Evolutionary conservation across 352 stramenopile genomes (phyloP).

Genomic region (Phytophthora fragariae): DNA sequence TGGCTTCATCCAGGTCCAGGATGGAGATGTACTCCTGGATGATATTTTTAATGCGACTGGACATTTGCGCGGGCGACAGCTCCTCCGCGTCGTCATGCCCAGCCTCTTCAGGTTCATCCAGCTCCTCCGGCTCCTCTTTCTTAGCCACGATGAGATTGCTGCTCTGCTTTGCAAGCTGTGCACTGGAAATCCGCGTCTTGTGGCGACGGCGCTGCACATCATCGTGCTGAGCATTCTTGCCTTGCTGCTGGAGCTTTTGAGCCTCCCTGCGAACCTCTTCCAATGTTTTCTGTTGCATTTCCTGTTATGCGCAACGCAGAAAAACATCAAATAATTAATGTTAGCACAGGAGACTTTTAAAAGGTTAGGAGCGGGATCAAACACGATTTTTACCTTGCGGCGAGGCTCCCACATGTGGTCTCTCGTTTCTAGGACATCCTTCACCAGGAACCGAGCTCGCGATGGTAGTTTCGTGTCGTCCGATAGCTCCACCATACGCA

Average conservation of each 20-base stretch:
- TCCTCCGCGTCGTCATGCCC: constrained; percentile 33
- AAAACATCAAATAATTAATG: neutral
- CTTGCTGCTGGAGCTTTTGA: constrained; percentile 82
- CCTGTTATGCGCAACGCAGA: constrained; percentile 32
- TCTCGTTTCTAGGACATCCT: constrained; percentile 86
- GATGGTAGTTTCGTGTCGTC: constrained; percentile 77
- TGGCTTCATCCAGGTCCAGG: constrained; percentile 79
- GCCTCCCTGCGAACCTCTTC: constrained; percentile 86
- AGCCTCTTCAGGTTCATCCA: constrained; percentile 33
- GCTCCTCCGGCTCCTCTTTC: constrained; percentile 47
- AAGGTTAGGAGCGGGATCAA: neutral
- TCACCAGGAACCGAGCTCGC: constrained; percentile 81
- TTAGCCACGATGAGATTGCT: constrained; percentile 79
- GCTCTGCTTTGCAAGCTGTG: constrained; percentile 81
- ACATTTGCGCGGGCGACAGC: constrained; percentile 52
- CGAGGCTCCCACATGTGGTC: constrained; percentile 90
- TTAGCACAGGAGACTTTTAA: neutral
- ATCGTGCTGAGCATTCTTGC: constrained; percentile 91
- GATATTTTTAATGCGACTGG: constrained; percentile 87
- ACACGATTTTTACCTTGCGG: constrained; percentile 53
- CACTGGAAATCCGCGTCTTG: constrained; percentile 83
- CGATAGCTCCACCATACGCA: constrained; percentile 86
- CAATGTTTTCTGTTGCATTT: constrained; percentile 89
- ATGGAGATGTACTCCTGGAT: constrained; percentile 89
- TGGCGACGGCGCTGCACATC: constrained; percentile 74